Base-by-base conservation (phyloP, 495 filamentous ascomycete genomes). In the Friedmanniomyces endolithicus region DNA sequence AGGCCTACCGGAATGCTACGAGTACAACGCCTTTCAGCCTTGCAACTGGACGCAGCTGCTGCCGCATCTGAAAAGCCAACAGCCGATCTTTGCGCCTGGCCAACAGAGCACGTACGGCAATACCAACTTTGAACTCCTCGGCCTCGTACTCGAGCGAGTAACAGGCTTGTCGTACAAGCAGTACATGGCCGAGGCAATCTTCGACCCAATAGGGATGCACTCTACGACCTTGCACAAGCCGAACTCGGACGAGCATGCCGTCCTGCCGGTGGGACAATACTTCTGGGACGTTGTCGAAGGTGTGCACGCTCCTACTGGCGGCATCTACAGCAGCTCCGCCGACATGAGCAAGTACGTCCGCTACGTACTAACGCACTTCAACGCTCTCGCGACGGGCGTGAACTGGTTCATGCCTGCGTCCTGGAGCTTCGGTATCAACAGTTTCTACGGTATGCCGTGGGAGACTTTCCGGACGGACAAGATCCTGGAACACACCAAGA, bases 361-460 rank as follows among this genome's bases (percentile, higher is more conserved):
- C 31, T 67, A 66, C 49, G 48, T 70, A 11, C 34, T 70, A 41
- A 69, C 66, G 0, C 63, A 69, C 37, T 65, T 67, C 55, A 69
- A 68, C 56, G 59, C 53, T 29, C 56, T 69, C 19, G 67, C 65
- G 0, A 60, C 44, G n/a, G 64, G 65, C 0, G 33, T 57, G 6
- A 69, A 68, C 48, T 70, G 68, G 68, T 16, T 64, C 9, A 37
- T 63, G 40, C 65, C 67, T 0, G 65, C 57, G 6, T 64, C 59
- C n/a, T 58, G 41, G 14, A 43, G 48, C 16, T 34, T 16, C 23
- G 65, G 66, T 0, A 19, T 65, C 20, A 4, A 60, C 11, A 61
- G 48, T 12, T 67, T 67, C 44, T 70, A 68, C 48, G 68, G 66
- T 6, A 67, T 67, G 63, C 68, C 68, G 2, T 70, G 61, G 62